Evolutionary conservation across 805 yeast genomes (phyloP).

Genomic region (Wilhelminamyces savonicus): DNA sequence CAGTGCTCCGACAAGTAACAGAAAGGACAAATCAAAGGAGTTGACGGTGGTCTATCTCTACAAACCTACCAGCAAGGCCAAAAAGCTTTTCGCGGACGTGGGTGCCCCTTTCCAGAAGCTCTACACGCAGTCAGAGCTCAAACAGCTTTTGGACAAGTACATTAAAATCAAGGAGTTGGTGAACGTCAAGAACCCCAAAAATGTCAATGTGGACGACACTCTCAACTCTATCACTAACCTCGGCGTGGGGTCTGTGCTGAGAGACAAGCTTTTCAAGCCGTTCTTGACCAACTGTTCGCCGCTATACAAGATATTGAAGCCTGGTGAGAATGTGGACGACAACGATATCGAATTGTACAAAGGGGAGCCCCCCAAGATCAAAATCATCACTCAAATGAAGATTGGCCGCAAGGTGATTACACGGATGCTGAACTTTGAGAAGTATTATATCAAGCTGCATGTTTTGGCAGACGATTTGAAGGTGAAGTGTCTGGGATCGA

Average conservation of each 20-base stretch:
- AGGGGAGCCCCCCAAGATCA: conserved; percentile 65
- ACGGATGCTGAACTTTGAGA: conserved; percentile 61
- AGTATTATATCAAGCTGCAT: conserved; percentile 58
- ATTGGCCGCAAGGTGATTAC: conserved; percentile 82
- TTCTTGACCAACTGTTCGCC: conserved; percentile 45
- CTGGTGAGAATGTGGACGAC: conserved; percentile 30
- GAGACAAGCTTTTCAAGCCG: conserved; percentile 40
- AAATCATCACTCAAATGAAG: conserved; percentile 64
- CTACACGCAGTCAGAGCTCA: conserved; percentile 52
- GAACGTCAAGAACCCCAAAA: conserved; percentile 45
- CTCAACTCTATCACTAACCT: conserved; percentile 39
- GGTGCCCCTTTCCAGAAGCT: conserved; percentile 30
- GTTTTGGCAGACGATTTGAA: conserved; percentile 63
- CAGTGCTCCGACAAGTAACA: conserved; percentile 16
- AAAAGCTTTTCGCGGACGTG: conserved; percentile 40
- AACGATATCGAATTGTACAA: conserved; percentile 31
- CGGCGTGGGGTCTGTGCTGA: conserved; percentile 21
- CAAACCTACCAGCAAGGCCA: conserved; percentile 49
- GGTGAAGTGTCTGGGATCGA: conserved; percentile 82
- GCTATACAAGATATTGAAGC: conserved; percentile 42
- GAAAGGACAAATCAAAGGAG: conserved; percentile 17
- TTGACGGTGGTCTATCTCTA: conserved; percentile 36
- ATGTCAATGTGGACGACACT: conserved; percentile 49
- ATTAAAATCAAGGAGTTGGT: conserved; percentile 48
- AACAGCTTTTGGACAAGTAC: conserved; percentile 48